Base-by-base conservation (phyloP, 129 eudicot genomes). In the Lactuca sativa region DNA sequence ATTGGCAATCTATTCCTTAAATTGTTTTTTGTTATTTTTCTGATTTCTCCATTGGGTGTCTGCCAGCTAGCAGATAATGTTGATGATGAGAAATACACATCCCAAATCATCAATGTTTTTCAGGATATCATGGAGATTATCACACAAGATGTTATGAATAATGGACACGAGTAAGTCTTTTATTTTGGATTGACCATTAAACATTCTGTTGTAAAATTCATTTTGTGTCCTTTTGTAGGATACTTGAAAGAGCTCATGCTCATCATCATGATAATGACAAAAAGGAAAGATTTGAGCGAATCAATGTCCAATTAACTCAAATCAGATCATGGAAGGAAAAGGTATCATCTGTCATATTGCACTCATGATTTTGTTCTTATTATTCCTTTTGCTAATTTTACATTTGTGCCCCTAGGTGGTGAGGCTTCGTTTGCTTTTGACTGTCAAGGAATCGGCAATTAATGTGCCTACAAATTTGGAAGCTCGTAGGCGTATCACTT, bases 401-500 rank as follows among this genome's bases (percentile, higher is more conserved):
- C 16, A 16, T 58, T 59, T 54, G n/a, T 69, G 25, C 63, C 56
- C 9, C 37, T 74, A 95, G 99, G 88, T 90, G 84, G 89, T 87
- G 78, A 86, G 99, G 83, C 90, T 95, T 76, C 76, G 81, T 69
- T 85, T 95, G 83, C 97, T 95, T 77, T 74, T 95, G 77, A 90
- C 93, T 37, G 96, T 82, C 56, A 95, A 95, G 79, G 99, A 95
- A 69, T 95, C 99, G 73, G 99, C 99, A 66, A 86, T 85, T 70
- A 88, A 95, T 38, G 99, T 95, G 60, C 99, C 99, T 34, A 95
- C 44, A 74, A 95, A 95, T 84, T 60, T 90, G 68, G 99, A 95
- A 68, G 99, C 99, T 74, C 99, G 99, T 67, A 86, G 99, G 4
- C 96, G 99, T 34, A 90, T 88, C 74, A 95, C 99, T 53, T 95